Evolutionary conservation across 2,329 filamentous ascomycete species (phyloP).

Genomic region (Coniochaeta ligniaria): DNA sequence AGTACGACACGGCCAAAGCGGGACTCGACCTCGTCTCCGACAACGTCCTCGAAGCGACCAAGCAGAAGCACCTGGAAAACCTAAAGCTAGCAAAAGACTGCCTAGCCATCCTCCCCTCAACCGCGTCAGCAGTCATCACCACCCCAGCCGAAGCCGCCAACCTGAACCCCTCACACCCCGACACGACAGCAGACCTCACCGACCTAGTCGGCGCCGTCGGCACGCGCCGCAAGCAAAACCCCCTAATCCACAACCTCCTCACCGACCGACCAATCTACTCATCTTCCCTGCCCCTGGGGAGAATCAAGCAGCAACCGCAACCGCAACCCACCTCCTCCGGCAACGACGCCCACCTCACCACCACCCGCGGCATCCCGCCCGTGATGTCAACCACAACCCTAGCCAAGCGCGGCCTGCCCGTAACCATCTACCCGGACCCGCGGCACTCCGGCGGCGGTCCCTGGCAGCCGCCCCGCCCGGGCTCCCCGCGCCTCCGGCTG

Average conservation of each 20-base stretch:
- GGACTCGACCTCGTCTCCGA: conserved; percentile 38
- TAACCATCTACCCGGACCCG: conserved; percentile 75
- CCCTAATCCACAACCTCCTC: conserved; percentile 88
- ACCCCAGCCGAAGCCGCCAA: conserved; percentile 77
- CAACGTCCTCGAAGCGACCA: conserved; percentile 11
- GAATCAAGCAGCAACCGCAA: conserved; percentile 37
- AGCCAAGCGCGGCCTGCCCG: conserved; percentile 82
- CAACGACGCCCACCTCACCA: too few relatives aligned
- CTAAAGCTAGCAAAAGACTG: conserved; percentile 64
- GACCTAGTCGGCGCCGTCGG: conserved; percentile 45
- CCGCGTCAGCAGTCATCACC: conserved; percentile 82
- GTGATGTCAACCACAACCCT: conserved; percentile 57
- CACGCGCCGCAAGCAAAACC: conserved; percentile 59
- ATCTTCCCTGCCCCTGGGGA: conserved; percentile 74
- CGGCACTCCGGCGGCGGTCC: conserved; percentile 39
- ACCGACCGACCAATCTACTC: conserved; percentile 93
- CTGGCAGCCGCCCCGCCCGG: conserved; percentile 62
- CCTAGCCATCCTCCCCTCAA: conserved; percentile 69
- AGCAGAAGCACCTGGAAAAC: conserved; percentile 55
- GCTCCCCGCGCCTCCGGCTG: conserved; percentile 56
- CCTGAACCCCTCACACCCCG: conserved; percentile 25
- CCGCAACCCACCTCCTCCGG: neutral
- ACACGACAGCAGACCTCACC: conserved; percentile 25
- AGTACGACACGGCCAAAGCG: conserved; percentile 62
- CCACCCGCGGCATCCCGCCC: conserved; percentile 7